Evolutionary conservation across 2,329 filamentous ascomycete species (phyloP).

Genomic region (Calonectria multiphialidica): DNA sequence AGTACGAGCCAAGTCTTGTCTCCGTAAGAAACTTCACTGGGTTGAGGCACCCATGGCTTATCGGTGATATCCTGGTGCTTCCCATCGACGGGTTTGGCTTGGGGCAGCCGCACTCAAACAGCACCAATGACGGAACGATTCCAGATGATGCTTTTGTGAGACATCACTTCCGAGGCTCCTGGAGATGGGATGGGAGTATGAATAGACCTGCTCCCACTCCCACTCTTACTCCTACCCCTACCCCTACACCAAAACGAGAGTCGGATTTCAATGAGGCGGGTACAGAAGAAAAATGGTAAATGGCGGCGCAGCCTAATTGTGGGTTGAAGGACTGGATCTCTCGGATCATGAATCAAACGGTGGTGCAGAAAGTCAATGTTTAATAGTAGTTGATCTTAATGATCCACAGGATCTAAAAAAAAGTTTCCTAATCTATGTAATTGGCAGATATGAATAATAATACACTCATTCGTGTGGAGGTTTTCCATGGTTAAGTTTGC

Average conservation of each 20-base stretch:
- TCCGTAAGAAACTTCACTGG: conserved; percentile 18
- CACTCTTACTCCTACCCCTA: too few relatives aligned
- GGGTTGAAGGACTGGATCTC: too few relatives aligned
- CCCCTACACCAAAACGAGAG: too few relatives aligned
- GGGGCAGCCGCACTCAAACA: background rate
- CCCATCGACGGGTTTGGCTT: background rate
- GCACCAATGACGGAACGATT: background rate
- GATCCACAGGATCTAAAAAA: background rate
- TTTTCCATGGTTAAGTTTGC: too few relatives aligned
- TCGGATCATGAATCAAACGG: too few relatives aligned
- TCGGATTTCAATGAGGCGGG: too few relatives aligned
- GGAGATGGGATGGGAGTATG: background rate
- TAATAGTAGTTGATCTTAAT: background rate
- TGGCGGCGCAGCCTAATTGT: too few relatives aligned
- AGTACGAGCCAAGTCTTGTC: conserved; percentile 22
- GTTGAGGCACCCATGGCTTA: background rate
- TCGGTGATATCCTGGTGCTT: background rate
- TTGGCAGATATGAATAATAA: background rate
- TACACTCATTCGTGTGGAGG: background rate
- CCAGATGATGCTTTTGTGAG: background rate
- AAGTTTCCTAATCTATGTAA: background rate
- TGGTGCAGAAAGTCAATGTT: background rate
- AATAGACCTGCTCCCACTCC: background rate
- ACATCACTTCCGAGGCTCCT: background rate
- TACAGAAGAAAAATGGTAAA: too few relatives aligned